Evolutionary conservation across 441 rosid genomes (phyloP), one percentile per base, ranked within the genome.

Genomic region (Adansonia gregorii): DNA sequence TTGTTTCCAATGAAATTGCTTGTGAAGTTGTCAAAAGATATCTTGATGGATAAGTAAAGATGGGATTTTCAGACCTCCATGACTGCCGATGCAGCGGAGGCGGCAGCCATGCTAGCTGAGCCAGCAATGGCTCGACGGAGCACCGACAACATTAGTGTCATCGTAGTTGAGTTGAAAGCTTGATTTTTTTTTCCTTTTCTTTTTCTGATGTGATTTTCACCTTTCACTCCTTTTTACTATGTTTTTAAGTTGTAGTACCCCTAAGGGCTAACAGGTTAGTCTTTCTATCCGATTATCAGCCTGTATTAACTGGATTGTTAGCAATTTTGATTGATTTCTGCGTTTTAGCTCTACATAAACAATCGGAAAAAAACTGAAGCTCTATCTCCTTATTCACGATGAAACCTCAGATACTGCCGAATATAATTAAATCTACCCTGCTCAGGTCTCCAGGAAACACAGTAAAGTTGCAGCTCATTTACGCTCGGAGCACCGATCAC

Each of bases 71-170:
- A 0, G 56, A 39, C 0, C 2, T 2, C 8, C 55, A 19, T 0
- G 65, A 9, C 5, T 1, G 61, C 8, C 15, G 41, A 82, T 0
- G 83, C 94, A 0, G 79, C 87, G 0, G 86, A 86, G 49, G 94
- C 92, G 0, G 97, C 94, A 8, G 83, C 88, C 0, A 65, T 83
- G 65, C 70, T 92, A 10, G 88, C 87, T 1, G 88, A 89, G 76
- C 81, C 89, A 55, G 94, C 93, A 2, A 80, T 90, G 20, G 87
- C 86, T 67, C 81, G 90, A 17, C 89, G 93, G 7, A 90, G 93
- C 85, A 80, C 64, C 72, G 94, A 92, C 63, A 89, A 92, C 73
- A 87, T 90, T 31, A 92, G 90, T 35, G 86, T 92, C 3, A 76
- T 88, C 2, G 90, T 90, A 22, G 87, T 92, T 76, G 90, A 89